phyloP scores from a whole-genome alignment of 164 flowering plant species.

The Stephania yunnanensis region DNA sequence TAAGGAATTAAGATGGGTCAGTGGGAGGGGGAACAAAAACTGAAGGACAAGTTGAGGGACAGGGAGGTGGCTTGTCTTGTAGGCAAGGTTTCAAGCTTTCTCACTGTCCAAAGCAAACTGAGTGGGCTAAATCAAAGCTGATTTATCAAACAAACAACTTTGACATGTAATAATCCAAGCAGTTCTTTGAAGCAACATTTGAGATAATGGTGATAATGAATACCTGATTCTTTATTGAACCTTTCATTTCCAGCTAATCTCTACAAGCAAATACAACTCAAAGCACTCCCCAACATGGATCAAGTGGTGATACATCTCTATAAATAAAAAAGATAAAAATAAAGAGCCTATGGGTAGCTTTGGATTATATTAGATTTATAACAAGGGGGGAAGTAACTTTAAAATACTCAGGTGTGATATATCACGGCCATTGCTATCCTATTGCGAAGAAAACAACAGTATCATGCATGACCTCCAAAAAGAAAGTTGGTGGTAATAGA shows the following conservation, averaged over 20 bases:
- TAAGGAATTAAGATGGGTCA: not conserved
- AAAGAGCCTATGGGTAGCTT: not conserved
- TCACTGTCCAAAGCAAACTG: not conserved
- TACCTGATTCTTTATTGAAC: not conserved
- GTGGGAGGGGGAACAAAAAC: not conserved
- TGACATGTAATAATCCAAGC: not conserved
- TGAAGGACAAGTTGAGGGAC: too few species aligned
- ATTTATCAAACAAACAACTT: not conserved
- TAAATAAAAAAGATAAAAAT: too few species aligned
- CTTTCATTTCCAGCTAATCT: not conserved
- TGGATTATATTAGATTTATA: not conserved
- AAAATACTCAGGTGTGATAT: not conserved
- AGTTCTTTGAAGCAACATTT: not conserved
- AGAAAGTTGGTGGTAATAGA: not conserved
- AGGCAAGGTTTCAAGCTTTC: not conserved
- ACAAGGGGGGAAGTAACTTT: not conserved
- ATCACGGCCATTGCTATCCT: not conserved
- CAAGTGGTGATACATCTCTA: not conserved
- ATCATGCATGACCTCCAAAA: not conserved
- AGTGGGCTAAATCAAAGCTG: not conserved
- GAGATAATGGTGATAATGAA: not conserved
- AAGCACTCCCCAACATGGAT: not conserved
- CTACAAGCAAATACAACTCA: not conserved
- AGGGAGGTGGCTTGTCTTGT: not conserved
- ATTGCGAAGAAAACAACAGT: not conserved